Evolutionary conservation across 768 basidiomycete species (phyloP), one percentile per base, ranked within the genome.

Genomic region (Leucogyrophana mollusca): DNA sequence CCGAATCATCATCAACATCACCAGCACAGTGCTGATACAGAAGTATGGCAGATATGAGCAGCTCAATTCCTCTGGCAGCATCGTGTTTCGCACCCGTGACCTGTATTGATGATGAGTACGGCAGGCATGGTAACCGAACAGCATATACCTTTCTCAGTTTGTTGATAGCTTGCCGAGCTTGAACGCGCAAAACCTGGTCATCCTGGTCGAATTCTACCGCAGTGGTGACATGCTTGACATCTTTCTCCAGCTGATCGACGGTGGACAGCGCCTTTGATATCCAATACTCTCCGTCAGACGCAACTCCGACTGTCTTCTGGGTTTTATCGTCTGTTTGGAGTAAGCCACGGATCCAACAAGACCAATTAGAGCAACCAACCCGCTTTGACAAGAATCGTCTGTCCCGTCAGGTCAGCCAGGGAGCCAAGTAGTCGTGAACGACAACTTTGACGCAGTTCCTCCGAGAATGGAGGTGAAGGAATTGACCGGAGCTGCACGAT

Each of bases 241-340:
- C 87, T 34, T 72, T 69, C 61, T 87, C 83, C 22, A 94, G 60
- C 36, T 58, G 47, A 39, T 70, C 67, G 46, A 89, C 73, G 10
- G 73, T 79, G 4, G 68, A 60, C 9, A 93, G 70, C 9, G 81
- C 78, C 57, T 81, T 81, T 3, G 80, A 74, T 8, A 88, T 71
- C 93, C 93, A 96, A 50, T 90, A 80, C 55, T 84, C 77, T 22
- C 90, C 90, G 47, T 89, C 78, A 6, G 81, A 76, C 30, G 86
- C 79, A 17, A 79, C 78, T 2, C 79, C 85, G 14, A 77, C 62
- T n/a, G 73, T 59, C 60, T 83, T 87, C 17, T 64, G 64, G 1
- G 73, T 64, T 51, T 78, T 81, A 34, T 80, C 78, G 27, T 71
- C 71, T 61, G 30, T 40, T 5, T 9, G 1, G 37, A 51, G 6